A percentile compares a stretch with the other conserved stretches of the same genome.
phyloP scores from a whole-genome alignment of 2,329 filamentous ascomycete species.

The Hymenoscyphus scutula region DNA sequence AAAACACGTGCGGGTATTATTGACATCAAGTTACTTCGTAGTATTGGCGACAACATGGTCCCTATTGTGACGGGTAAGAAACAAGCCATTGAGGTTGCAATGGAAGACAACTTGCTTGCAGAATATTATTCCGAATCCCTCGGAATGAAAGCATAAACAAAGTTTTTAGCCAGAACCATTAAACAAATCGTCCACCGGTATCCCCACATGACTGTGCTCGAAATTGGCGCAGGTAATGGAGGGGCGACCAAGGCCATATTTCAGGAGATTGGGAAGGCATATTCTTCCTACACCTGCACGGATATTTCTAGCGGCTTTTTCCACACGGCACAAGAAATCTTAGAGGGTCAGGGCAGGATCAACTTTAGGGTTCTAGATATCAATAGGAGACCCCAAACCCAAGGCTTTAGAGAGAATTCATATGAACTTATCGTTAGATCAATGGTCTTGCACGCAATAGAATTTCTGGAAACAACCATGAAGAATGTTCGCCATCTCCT shows the following conservation, averaged over 20 bases:
- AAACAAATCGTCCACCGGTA: constrained; percentile 35
- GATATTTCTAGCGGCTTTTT: constrained; percentile 40
- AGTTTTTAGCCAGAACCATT: constrained; percentile 7
- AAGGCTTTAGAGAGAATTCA: constrained; percentile 35
- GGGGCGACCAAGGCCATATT: background rate
- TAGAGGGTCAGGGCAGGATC: constrained; percentile 30
- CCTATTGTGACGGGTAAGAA: constrained; percentile 10
- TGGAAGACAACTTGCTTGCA: constrained; percentile 9
- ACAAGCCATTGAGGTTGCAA: constrained; percentile 11
- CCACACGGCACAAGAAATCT: constrained; percentile 33
- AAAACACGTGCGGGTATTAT: background rate
- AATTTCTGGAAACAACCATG: constrained; percentile 28
- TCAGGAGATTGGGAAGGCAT: background rate
- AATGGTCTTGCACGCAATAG: constrained; percentile 42
- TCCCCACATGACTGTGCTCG: constrained; percentile 38
- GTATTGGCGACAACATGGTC: constrained; percentile 12
- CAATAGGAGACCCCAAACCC: constrained; percentile 29
- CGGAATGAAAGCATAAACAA: background rate
- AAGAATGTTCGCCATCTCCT: constrained; percentile 40
- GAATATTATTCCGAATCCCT: constrained; percentile 14
- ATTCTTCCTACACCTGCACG: background rate
- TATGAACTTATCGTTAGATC: constrained; percentile 44
- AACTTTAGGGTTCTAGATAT: constrained; percentile 39
- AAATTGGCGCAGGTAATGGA: constrained; percentile 33
- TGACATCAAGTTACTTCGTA: background rate